A percentile compares a stretch with the other conserved stretches of the same genome.
These are phyloP conservation scores for Neofusicoccum umdonicola DNA, from an alignment of 2,329 filamentous ascomycete species.

Conservation along the genomic window DNA sequence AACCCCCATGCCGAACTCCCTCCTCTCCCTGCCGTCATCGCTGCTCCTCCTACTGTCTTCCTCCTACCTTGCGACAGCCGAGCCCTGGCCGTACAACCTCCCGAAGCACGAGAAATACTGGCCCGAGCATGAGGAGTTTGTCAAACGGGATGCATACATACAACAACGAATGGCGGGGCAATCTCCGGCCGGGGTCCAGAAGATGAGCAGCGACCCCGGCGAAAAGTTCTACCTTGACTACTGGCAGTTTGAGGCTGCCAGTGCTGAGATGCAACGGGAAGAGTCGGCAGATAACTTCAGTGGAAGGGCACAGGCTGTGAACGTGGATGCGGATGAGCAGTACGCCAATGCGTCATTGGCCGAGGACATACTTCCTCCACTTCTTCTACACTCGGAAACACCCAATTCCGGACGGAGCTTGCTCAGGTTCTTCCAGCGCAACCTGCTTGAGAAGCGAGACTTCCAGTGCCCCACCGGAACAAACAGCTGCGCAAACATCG, in stretches of 20 bases:
- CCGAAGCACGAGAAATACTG: constrained; percentile 47
- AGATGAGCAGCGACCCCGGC: constrained; percentile 67
- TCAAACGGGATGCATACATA: constrained; percentile 42
- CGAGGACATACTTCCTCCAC: constrained; percentile 50
- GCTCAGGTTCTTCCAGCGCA: constrained; percentile 28
- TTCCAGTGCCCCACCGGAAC: constrained; percentile 68
- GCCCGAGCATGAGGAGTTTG: constrained; percentile 45
- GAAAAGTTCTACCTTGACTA: constrained; percentile 74
- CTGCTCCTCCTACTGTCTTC: constrained; percentile 7
- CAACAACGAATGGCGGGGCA: constrained; percentile 39
- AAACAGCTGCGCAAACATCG: constrained; percentile 61
- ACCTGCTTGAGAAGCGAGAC: constrained; percentile 51
- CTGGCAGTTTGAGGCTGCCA: constrained; percentile 46
- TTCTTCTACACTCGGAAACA: constrained; percentile 45
- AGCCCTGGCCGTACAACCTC: constrained; percentile 46
- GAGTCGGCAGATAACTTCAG: constrained; percentile 21
- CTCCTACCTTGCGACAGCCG: neutral
- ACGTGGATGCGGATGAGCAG: constrained; percentile 17
- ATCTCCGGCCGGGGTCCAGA: constrained; percentile 63
- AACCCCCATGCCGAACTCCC: constrained; percentile 4
- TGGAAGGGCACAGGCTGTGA: constrained; percentile 40
- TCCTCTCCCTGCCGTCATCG: constrained; percentile 9
- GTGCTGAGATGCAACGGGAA: constrained; percentile 19
- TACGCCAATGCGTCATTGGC: constrained; percentile 33
- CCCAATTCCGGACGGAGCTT: constrained; percentile 21